Evolutionary conservation across 129 eudicot species (phyloP).

Genomic region (Flaveria brownii): DNA sequence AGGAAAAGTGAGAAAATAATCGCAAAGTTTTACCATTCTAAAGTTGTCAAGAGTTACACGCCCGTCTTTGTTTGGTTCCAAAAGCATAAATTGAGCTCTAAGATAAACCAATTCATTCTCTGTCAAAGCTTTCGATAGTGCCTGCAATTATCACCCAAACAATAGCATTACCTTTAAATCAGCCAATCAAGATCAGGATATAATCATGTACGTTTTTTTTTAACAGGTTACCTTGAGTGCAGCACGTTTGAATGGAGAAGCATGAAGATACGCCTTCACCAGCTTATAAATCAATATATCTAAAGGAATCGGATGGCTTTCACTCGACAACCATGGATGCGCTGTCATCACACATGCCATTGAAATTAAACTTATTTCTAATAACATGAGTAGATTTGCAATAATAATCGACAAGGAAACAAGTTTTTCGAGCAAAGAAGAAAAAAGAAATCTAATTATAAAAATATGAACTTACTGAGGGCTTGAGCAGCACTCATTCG

Average conservation of each 20-base stretch:
- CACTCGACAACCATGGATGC: slow-evolving; percentile 88
- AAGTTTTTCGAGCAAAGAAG: background rate
- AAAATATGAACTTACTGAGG: slow-evolving; percentile 53
- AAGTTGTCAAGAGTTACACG: slow-evolving; percentile 86
- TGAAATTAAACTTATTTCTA: background rate
- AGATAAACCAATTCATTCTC: too few species aligned
- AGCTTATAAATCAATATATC: slow-evolving; percentile 78
- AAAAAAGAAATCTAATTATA: background rate
- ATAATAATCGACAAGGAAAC: background rate
- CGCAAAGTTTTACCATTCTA: slow-evolving; percentile 49
- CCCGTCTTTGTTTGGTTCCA: slow-evolving; percentile 90
- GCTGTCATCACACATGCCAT: slow-evolving; percentile 26
- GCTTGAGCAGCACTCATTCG: slow-evolving; percentile 96
- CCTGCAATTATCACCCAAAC: too few species aligned
- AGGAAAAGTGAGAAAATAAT: too few species aligned
- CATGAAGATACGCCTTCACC: slow-evolving; percentile 79
- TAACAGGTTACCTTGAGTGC: slow-evolving; percentile 61
- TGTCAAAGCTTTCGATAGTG: too few species aligned
- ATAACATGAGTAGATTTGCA: background rate
- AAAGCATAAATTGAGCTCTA: background rate
- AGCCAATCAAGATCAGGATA: background rate
- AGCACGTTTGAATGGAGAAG: slow-evolving; percentile 89
- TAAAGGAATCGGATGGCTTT: slow-evolving; percentile 71
- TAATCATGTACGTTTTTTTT: background rate
- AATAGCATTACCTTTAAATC: background rate